Evolutionary conservation across 2,329 filamentous ascomycete species (phyloP).

Genomic region (Xylariaceae sp.): DNA sequence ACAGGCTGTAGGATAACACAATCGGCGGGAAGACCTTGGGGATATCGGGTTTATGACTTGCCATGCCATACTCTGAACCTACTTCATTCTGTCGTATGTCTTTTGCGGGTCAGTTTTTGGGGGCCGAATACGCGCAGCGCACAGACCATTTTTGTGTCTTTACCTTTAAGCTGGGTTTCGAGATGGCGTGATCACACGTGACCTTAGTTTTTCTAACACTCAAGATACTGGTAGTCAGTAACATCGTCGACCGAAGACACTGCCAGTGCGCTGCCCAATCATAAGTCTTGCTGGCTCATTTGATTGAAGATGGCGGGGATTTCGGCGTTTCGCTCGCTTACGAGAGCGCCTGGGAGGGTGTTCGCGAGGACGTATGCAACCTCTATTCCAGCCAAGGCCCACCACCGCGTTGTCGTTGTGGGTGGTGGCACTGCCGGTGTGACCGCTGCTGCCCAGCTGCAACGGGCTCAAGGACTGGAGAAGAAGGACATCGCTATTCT

Average conservation of each 20-base stretch:
- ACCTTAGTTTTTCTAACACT: background rate
- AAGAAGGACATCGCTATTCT: conserved; percentile 32
- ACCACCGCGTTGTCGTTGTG: conserved; percentile 63
- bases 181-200: background rate
- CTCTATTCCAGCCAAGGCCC: conserved; percentile 25
- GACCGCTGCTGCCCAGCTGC: conserved; percentile 62
- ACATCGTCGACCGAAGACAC: background rate
- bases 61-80: too few relatives aligned
- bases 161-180: too few relatives aligned
- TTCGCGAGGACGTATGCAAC: conserved; percentile 23
- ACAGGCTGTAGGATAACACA: too few relatives aligned
- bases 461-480: conserved; percentile 30
- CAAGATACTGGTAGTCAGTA: background rate
- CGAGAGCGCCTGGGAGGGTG: conserved; percentile 10
- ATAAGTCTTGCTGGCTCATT: background rate
- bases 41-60: too few relatives aligned
- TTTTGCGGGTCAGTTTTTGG: too few relatives aligned
- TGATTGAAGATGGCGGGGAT: conserved; percentile 10
- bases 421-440: conserved; percentile 65
- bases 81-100: too few relatives aligned
- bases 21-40: too few relatives aligned
- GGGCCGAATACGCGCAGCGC: too few relatives aligned
- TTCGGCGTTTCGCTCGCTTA: conserved; percentile 14
- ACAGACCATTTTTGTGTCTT: too few relatives aligned
- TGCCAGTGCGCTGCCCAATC: background rate